Percentiles rank a stretch among this genome's conserved stretches.
Conservation (phyloP, 805 yeast genomes). For the Naumovozyma dairenensis region DNA sequence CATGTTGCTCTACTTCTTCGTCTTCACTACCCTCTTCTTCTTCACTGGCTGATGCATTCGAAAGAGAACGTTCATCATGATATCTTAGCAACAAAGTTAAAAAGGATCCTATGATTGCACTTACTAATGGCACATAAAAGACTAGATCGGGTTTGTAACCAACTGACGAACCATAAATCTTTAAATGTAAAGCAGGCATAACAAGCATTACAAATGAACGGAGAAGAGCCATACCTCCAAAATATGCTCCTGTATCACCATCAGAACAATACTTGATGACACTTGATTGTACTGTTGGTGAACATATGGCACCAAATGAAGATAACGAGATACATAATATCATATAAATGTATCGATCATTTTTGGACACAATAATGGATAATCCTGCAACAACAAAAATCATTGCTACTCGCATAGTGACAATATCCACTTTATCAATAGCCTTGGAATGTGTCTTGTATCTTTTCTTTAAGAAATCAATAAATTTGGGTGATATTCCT, state of each 20-base stretch:
- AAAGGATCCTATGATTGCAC: conserved; percentile 10
- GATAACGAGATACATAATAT: conserved; percentile 31
- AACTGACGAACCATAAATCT: conserved; percentile 39
- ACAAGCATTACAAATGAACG: conserved; percentile 40
- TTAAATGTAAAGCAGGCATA: conserved; percentile 40
- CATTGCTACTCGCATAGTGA: conserved; percentile 28
- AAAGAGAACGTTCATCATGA: neutral
- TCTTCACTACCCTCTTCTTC: too few relatives aligned
- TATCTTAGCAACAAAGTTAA: conserved; percentile 14
- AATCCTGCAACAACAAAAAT: conserved; percentile 33
- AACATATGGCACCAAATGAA: conserved; percentile 39
- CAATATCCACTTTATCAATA: conserved; percentile 45
- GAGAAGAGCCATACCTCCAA: conserved; percentile 58
- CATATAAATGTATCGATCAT: conserved; percentile 12
- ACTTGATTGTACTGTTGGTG: conserved; percentile 52
- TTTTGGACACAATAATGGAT: conserved; percentile 26
- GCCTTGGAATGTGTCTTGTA: conserved; percentile 31
- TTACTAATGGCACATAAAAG: conserved; percentile 22
- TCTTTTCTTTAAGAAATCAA: conserved; percentile 29
- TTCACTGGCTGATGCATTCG: too few relatives aligned
- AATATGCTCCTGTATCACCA: conserved; percentile 55
- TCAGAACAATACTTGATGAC: conserved; percentile 53
- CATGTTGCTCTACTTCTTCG: too few relatives aligned
- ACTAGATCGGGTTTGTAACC: conserved; percentile 31
- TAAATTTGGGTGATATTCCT: conserved; percentile 41